phyloP scores from a whole-genome alignment of 1,139 yeast species.

The Saccharomyces hybrid region DNA sequence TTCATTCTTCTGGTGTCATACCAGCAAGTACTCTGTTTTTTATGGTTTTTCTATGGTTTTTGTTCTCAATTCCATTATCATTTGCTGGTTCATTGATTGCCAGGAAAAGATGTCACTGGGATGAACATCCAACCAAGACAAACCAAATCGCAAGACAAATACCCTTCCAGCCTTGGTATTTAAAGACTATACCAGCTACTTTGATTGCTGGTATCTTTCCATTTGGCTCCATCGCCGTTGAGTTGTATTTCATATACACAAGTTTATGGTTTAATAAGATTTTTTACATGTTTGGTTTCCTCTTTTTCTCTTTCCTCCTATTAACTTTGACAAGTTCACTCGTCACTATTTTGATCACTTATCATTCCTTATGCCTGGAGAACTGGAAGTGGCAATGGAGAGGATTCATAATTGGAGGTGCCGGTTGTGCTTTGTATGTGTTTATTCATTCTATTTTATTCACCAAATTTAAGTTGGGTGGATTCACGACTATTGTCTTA shows the following conservation, averaged over 20 bases:
- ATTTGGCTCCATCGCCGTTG: slow-evolving; percentile 90
- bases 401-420: slow-evolving; percentile 75
- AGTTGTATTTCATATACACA: slow-evolving; percentile 78
- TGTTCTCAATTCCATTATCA: slow-evolving; percentile 78
- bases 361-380: slow-evolving; percentile 81
- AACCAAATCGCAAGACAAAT: slow-evolving; percentile 95
- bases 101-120: slow-evolving; percentile 51
- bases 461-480: slow-evolving; percentile 62
- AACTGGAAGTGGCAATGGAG: slow-evolving; percentile 99
- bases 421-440: slow-evolving; percentile 74
- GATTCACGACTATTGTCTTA: slow-evolving; percentile 67
- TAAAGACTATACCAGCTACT: slow-evolving; percentile 59
- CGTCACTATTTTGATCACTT: slow-evolving; percentile 72
- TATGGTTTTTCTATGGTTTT: slow-evolving; percentile 75
- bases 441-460: slow-evolving; percentile 76
- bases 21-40: slow-evolving; percentile 89
- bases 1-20: slow-evolving; percentile 86
- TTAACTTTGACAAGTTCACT: slow-evolving; percentile 78
- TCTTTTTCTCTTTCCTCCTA: slow-evolving; percentile 77
- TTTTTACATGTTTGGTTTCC: slow-evolving; percentile 95
- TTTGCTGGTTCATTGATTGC: slow-evolving; percentile 77
- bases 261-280: slow-evolving; percentile 93
- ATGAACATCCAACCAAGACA: slow-evolving; percentile 65
- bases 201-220: slow-evolving; percentile 87
- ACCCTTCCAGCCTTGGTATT: slow-evolving; percentile 84